Evolutionary conservation across 2,329 filamentous ascomycete species (phyloP), one percentile per base, ranked within the genome.

Genomic region (Mycogone perniciosa): DNA sequence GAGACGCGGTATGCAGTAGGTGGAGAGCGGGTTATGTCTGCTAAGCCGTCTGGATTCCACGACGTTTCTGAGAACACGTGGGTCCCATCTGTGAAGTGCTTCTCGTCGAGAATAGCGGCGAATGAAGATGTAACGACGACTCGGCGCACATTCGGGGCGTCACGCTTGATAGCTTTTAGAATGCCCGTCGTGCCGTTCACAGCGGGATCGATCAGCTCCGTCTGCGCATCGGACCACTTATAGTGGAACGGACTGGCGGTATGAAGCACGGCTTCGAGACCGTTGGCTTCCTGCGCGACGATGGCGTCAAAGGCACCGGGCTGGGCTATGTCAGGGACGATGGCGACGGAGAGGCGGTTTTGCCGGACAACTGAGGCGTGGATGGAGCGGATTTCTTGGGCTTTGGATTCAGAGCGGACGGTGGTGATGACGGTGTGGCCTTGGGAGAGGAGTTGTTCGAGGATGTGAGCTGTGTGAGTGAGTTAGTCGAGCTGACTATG

Each of bases 301-400:
- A 78, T 81, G 59, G 82, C 74, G 60, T 88, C 82, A 64, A 95
- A 95, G 51, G 89, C 89, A 50, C 77, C 76, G 40, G 82, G 76
- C 61, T 82, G 68, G 4, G 88, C 86, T 58, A 95, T 87, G 63
- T 95, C 89, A 13, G 85, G 81, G 27, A 95, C 88, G 58, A 93
- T 82, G 50, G 65, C 71, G 9, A 77, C 69, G 31, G 67, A 60
- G 13, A 83, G 74, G 31, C 71, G 69, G 10, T 72, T 69, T 52
- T 60, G 61, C 53, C 72, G 62, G 20, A 66, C 63, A 2, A 74
- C 68, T 61, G 80, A 71, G 7, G 76, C 73, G 46, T 70, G 44
- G 11, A 49, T 44, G 26, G 31, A 67, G 43, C 73, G 72, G 54
- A 82, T 76, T 57, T 71, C 72, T 41, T 70, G 57, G 13, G 78